Evolutionary conservation across 345 rosid species (phyloP).

Genomic region (Mangifera indica): DNA sequence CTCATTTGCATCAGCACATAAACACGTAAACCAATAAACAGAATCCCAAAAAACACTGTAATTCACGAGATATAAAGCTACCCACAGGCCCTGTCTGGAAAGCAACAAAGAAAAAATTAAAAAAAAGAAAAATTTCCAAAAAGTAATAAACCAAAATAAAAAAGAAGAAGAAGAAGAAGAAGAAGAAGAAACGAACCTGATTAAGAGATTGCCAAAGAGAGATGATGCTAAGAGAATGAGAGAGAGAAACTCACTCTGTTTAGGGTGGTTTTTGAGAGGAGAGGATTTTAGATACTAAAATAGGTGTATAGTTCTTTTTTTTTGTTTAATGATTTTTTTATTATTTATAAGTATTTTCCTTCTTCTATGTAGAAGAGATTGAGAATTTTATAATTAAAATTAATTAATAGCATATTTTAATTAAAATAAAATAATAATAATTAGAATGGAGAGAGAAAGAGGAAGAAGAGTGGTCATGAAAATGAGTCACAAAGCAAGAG

Average conservation of each 20-base stretch:
- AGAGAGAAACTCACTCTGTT: conserved; percentile 30
- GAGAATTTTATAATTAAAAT: not conserved
- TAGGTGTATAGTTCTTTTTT: not conserved
- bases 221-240: conserved; percentile 25
- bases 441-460: not conserved
- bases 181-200: conserved; percentile 30
- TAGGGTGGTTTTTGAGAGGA: conserved; percentile 15
- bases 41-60: not conserved
- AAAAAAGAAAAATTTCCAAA: not conserved
- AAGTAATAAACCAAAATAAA: not conserved
- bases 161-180: not conserved
- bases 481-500: conserved; percentile 21
- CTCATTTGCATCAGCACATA: conserved; percentile 16
- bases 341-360: not conserved
- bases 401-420: not conserved
- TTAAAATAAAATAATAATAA: not conserved
- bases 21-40: not conserved
- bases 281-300: conserved; percentile 25
- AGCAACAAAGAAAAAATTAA: not conserved
- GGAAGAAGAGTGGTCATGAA: conserved; percentile 13
- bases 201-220: conserved; percentile 28
- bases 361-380: not conserved
- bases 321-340: not conserved
- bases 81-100: not conserved
- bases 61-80: not conserved